Base-by-base conservation (phyloP, 371 early-diverging fungal species). In the Mucor irregularis region DNA sequence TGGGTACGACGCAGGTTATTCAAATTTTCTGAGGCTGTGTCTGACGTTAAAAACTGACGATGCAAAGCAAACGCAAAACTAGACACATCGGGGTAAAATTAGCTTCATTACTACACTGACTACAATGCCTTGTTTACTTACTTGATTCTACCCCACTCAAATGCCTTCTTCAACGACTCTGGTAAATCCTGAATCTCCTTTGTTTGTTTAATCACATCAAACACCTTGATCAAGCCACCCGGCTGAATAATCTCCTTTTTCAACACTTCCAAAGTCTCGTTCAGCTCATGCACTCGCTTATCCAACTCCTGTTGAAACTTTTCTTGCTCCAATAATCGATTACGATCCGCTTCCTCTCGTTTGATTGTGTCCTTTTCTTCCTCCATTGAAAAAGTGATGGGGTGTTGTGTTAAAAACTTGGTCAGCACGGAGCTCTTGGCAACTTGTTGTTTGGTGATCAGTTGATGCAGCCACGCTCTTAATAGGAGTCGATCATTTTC, bases 61-160 rank as follows among this genome's bases (percentile, higher is more conserved):
- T 85, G 81, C 24, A 87, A 56, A 2, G 78, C 78, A 58, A 84
- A 82, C 2, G 88, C 88, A 67, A 85, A 84, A 35, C 83, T 85
- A 51, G 8, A 9, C 11, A 39, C 13, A 44, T 6, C 7, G 29
- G 28, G 7, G 10, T 17, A n/a, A 19, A 37, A 52, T 31, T 37
- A 44, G 30, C 24, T 14, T 22, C 22, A 11, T 37, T 3, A 46
- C n/a, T 52, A 28, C 33, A 22, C 34, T 17, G 25, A 10, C 14
- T 17, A 25, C 17, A 10, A 35, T 5, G 3, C 3, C 25, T 25
- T 19, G 13, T 7, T 4, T 7, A 37, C 39, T 58, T 71, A 76
- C 77, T 66, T 76, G 53, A 84, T 80, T 42, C 82, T 68, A 14
- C 81, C 85, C 85, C 83, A 85, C 53, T 87, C 86, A 61, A 87